Evolutionary conservation across 495 filamentous ascomycete genomes (phyloP), one percentile per base, ranked within the genome.

Genomic region (Neurospora sp.): DNA sequence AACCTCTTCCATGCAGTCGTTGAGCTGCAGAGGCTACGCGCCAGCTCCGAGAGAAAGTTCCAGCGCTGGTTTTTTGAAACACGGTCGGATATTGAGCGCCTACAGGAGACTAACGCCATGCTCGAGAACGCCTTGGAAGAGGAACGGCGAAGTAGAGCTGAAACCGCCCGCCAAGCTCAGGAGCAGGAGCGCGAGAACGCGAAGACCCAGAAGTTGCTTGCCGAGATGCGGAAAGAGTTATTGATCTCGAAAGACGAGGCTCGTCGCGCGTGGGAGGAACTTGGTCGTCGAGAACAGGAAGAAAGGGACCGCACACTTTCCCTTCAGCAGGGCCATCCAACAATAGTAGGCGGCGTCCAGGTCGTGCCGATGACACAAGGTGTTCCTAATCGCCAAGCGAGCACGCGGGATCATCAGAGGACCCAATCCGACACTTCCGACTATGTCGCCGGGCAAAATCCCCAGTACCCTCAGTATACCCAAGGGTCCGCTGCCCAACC

Each of bases 11-110:
- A 98, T 79, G 96, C 96, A 7, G 94, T 99, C 2, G 95, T 99
- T 16, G 96, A 99, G 79, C 84, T 99, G 40, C 96, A 99, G 78
- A 91, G 96, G n/a, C 86, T 99, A 16, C 93, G 96, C 27, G 96
- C 96, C 22, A 96, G 93, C 27, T 97, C 94, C 2, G 96, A 98
- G 81, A 88, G 96, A 42, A 98, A 98, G 79, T 99, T 99, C 79
- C 96, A 98, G 81, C 90, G 96, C 48, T 99, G 96, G 96, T 98
- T 98, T 82, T 96, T 97, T 79, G 96, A 99, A 76, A 97, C 93
- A 3, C 89, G 94, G 61, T 86, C 89, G 45, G 94, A 98, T 72
- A 89, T 96, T 76, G 96, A 99, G 84, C 90, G 92, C 14, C 83
- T 90, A 45, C 90, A 92, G 73, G 96, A 98, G 79, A 85, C 92